Percentiles rank a stretch among this genome's conserved stretches.
Evolutionary conservation across 495 filamentous ascomycete species (phyloP).

Genomic region (Mycothermus thermophilus): DNA sequence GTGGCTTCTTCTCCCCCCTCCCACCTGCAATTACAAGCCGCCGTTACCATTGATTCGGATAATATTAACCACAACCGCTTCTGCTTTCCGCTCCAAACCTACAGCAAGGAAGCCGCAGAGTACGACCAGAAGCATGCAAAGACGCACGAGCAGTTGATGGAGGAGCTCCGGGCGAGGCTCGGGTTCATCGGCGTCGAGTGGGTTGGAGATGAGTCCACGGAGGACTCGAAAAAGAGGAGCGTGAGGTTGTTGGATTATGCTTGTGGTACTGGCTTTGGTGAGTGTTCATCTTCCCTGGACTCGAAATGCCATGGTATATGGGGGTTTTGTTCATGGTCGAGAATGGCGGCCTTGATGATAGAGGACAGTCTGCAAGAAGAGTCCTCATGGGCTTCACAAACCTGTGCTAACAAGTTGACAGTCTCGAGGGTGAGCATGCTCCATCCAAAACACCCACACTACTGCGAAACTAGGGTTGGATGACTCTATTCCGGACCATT

Average conservation of each 20-base stretch:
- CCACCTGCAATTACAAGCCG: too few species aligned
- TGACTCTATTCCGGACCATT: too few species aligned
- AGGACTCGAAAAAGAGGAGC: conserved; percentile 30
- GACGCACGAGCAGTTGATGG: conserved; percentile 25
- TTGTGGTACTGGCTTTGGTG: conserved; percentile 52
- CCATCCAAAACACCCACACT: not conserved
- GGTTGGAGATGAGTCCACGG: conserved; percentile 20
- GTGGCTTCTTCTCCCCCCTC: too few species aligned
- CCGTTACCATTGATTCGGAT: too few species aligned
- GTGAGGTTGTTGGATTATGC: conserved; percentile 61
- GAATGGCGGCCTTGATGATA: conserved; percentile 2
- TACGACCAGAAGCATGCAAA: conserved; percentile 31
- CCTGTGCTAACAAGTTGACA: not conserved
- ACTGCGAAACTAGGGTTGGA: not conserved
- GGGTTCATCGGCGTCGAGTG: conserved; percentile 51
- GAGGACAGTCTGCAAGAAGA: not conserved
- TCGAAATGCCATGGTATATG: too few species aligned
- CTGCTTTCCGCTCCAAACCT: too few species aligned
- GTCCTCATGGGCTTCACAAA: not conserved
- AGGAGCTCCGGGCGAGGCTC: conserved; percentile 36
- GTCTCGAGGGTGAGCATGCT: conserved; percentile 14
- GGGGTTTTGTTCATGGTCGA: conserved; percentile 30
- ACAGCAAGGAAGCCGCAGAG: conserved; percentile 26
- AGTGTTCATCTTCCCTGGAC: too few species aligned
- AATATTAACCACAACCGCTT: too few species aligned